A percentile compares a stretch with the other conserved stretches of the same genome.
These are phyloP conservation scores for Gnaphalium uliginosum DNA, from an alignment of 129 eudicot species.

Conservation along the genomic window DNA sequence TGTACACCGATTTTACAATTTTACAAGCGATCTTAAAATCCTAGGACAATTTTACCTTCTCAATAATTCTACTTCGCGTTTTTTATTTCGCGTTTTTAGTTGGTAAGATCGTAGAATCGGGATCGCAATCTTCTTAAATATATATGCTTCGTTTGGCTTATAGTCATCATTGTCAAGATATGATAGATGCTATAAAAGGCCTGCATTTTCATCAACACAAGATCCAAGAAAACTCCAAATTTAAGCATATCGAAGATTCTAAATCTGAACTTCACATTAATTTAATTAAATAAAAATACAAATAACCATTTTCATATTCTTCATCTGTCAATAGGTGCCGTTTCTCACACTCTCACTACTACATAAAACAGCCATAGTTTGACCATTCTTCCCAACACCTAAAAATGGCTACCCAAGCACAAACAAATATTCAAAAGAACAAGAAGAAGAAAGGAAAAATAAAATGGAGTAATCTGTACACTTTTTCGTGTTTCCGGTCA, in stretches of 20 bases:
- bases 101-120: too few relatives aligned
- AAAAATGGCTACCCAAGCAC: constrained; percentile 32
- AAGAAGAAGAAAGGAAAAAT: constrained; percentile 43
- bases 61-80: too few relatives aligned
- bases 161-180: background rate
- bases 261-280: constrained; percentile 2
- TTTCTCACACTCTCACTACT: constrained; percentile 11
- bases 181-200: constrained; percentile 26
- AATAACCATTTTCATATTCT: constrained; percentile 22
- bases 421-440: constrained; percentile 19
- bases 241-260: constrained; percentile 38
- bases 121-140: too few relatives aligned
- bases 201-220: constrained; percentile 29
- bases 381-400: constrained; percentile 10
- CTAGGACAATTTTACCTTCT: too few relatives aligned
- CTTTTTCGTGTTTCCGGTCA: constrained; percentile 55
- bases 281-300: background rate
- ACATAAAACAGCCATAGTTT: constrained; percentile 28
- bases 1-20: too few relatives aligned
- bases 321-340: constrained; percentile 30
- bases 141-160: background rate
- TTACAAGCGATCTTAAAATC: too few relatives aligned
- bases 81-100: too few relatives aligned
- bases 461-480: constrained; percentile 57
- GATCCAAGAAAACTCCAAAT: constrained; percentile 36